A percentile compares a stretch with the other conserved stretches of the same genome.
phyloP scores from a whole-genome alignment of 1,139 yeast genomes.

The Candida tropicalis region DNA sequence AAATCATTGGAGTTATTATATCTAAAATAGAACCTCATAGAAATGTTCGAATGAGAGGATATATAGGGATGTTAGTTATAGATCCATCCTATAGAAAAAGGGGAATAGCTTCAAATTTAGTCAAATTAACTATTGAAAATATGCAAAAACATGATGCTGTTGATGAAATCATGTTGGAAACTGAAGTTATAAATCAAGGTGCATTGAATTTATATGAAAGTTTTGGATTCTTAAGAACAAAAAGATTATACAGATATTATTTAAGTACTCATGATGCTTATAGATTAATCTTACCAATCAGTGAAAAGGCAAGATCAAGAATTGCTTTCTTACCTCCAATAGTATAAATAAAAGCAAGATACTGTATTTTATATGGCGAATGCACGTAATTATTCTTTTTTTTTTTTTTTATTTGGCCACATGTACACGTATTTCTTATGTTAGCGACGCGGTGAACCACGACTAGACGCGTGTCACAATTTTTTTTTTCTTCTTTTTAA shows the following conservation, averaged over 20 bases:
- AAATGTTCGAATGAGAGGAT: conserved; percentile 73
- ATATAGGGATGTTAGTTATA: conserved; percentile 95
- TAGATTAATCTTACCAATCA: conserved; percentile 58
- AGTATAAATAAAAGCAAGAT: not conserved
- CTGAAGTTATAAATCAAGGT: conserved; percentile 80
- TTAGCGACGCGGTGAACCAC: not conserved
- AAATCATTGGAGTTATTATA: conserved; percentile 76
- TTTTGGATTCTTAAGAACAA: conserved; percentile 81
- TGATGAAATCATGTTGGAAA: conserved; percentile 89
- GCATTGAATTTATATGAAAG: conserved; percentile 82
- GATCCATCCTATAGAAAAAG: conserved; percentile 67
- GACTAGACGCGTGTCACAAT: not conserved
- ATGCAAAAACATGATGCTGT: conserved; percentile 63
- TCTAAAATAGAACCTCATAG: conserved; percentile 84
- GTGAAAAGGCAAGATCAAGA: conserved; percentile 31
- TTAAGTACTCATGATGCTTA: conserved; percentile 92
- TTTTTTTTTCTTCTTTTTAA: conserved; percentile 1
- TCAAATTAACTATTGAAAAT: conserved; percentile 61
- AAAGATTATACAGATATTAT: conserved; percentile 83
- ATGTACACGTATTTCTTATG: not conserved
- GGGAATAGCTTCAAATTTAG: conserved; percentile 80
- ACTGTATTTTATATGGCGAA: not conserved
- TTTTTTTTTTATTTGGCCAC: not conserved
- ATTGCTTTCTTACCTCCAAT: conserved; percentile 33
- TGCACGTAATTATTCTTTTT: not conserved